These are phyloP conservation scores for Steccherinum ochraceum DNA, from an alignment of 768 basidiomycete species.

Conservation along the genomic window DNA sequence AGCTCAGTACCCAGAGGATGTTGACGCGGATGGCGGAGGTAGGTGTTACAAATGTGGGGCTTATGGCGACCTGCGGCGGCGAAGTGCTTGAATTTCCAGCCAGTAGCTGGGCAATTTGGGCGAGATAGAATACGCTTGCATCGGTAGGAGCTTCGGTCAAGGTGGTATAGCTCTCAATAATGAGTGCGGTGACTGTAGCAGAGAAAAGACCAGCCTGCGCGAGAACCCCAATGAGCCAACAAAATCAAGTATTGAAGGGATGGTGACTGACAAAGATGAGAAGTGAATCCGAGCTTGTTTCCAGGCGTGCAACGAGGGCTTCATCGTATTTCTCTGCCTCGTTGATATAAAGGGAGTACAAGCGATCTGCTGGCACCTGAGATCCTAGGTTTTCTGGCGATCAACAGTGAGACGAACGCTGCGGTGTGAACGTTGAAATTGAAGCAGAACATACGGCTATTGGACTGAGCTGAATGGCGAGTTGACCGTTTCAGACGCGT, in stretches of 20 bases:
- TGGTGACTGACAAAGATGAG: background rate
- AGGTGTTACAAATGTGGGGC: slow-evolving; percentile 8
- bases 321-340: background rate
- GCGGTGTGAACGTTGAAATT: too few relatives aligned
- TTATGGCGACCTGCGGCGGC: slow-evolving; percentile 4
- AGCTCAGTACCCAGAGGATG: slow-evolving; percentile 10
- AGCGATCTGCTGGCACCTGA: background rate
- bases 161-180: slow-evolving; percentile 3
- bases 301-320: background rate
- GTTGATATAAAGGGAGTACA: background rate
- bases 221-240: too few relatives aligned
- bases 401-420: too few relatives aligned
- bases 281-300: background rate
- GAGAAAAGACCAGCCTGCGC: slow-evolving; percentile 1
- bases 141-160: background rate
- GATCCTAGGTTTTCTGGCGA: too few relatives aligned
- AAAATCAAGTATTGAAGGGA: too few relatives aligned
- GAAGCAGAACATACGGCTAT: too few relatives aligned
- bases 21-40: slow-evolving; percentile 8
- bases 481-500: too few relatives aligned
- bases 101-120: background rate
- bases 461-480: too few relatives aligned
- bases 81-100: background rate
- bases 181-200: slow-evolving; percentile 2
- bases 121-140: background rate